phyloP scores from a whole-genome alignment of 225 moss, liverwort and hornwort species.

The Marchantia polymorpha region DNA sequence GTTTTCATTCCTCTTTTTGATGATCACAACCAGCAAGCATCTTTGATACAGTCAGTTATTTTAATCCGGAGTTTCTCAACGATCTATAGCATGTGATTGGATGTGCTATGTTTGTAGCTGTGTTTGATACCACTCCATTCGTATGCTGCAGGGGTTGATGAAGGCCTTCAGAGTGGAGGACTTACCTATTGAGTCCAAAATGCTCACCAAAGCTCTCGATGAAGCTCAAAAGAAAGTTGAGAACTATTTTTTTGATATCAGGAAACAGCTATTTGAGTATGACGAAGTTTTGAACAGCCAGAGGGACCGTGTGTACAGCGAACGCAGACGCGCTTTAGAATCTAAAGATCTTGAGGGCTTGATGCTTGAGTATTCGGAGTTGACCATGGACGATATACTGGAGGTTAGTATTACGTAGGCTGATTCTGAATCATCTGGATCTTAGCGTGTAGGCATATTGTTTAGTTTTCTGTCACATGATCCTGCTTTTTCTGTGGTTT shows the following conservation, averaged over 20 bases:
- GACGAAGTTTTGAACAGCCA: constrained; percentile 98
- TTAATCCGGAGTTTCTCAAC: too few relatives aligned
- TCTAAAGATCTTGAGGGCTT: constrained; percentile 66
- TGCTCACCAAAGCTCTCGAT: constrained; percentile 93
- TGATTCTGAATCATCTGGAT: not conserved
- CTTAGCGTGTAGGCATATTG: not conserved
- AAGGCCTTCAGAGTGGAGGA: constrained; percentile 98
- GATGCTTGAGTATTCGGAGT: constrained; percentile 87
- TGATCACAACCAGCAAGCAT: too few relatives aligned
- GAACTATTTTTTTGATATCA: constrained; percentile 94
- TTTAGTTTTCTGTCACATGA: not conserved
- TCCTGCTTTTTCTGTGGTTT: not conserved
- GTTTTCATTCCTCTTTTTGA: too few relatives aligned
- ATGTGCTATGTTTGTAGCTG: too few relatives aligned
- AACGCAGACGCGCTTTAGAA: constrained; percentile 89
- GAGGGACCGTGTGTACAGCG: constrained; percentile 82
- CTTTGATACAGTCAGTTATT: too few relatives aligned
- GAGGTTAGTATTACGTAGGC: constrained; percentile 46
- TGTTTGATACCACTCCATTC: not conserved
- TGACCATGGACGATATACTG: constrained; percentile 98
- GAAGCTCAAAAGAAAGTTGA: constrained; percentile 99
- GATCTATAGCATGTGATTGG: too few relatives aligned
- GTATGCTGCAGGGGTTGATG: constrained; percentile 72
- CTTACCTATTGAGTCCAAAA: constrained; percentile 95
- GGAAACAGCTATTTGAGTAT: constrained; percentile 97